Evolutionary conservation across 2,329 filamentous ascomycete species (phyloP), one percentile per base, ranked within the genome.

Genomic region (Fusarium pseudonygamai): DNA sequence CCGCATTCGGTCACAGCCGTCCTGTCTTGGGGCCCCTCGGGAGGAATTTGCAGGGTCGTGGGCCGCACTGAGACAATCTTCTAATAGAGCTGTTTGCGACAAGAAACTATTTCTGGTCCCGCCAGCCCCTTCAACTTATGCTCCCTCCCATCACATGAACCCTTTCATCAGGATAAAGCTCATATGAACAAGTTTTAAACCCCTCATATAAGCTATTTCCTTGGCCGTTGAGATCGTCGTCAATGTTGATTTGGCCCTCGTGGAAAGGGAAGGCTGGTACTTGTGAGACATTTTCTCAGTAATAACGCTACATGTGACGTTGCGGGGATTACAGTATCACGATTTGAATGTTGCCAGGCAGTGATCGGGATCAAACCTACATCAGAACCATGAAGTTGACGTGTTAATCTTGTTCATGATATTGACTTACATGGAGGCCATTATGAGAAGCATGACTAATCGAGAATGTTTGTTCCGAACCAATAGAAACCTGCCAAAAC

Each of bases 401-500:
- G 18, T 43, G 36, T 67, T 39, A 7, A n/a, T 60, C 20, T 24
- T 39, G 18, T 30, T 52, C 18, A 26, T 47, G 42, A 60, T 34
- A 47, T 64, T 37, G 60, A 64, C 63, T 70, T 73, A 69, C 59
- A 67, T 67, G 55, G 61, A 46, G 40, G 52, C 39, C 32, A 47
- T 28, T 28, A 14, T 39, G 18, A 58, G 36, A 36, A 30, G 32
- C 16, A 42, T 78, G 70, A 77, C 75, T 77, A 75, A 77, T 59
- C 69, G 8, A 18, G 2, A 15, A 2, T 7, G 11, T 34, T 34
- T 5, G 7, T 1, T 18, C 14, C 39, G 20, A 34, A 28, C 76
- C 76, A 78, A 78, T 78, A 34, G 69, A 20, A 73, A 60, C 39
- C 22, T 66, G 75, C 72, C 74, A 73, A 71, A 77, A 68, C 46